Conservation (phyloP, 2,329 filamentous ascomycete species). For the Sporothrix sp. region DNA sequence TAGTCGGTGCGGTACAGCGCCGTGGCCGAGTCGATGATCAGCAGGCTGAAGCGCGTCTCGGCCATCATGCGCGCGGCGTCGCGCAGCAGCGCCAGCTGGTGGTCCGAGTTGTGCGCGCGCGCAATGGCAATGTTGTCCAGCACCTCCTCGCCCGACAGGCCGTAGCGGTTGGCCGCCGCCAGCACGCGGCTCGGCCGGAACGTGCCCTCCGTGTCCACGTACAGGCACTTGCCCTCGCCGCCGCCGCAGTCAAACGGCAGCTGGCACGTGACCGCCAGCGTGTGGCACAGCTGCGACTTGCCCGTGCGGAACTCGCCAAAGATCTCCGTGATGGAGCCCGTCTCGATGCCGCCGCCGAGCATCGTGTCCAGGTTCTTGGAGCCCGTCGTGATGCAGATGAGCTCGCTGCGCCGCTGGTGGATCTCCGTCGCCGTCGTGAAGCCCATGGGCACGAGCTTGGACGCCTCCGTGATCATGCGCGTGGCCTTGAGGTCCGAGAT, state of each 20-base stretch:
- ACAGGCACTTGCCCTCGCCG: constrained; percentile 94
- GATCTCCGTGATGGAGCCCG: constrained; percentile 93
- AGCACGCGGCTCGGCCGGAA: constrained; percentile 87
- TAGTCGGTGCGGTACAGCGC: constrained; percentile 95
- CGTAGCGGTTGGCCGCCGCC: constrained; percentile 87
- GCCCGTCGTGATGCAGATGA: constrained; percentile 96
- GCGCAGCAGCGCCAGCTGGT: constrained; percentile 88
- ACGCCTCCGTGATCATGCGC: constrained; percentile 84
- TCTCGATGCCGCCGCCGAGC: constrained; percentile 89
- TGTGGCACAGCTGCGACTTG: constrained; percentile 98
- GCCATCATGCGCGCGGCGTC: constrained; percentile 99
- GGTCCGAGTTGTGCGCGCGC: constrained; percentile 95
- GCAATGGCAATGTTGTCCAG: constrained; percentile 98
- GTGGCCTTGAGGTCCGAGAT: constrained; percentile 95
- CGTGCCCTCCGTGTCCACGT: constrained; percentile 97
- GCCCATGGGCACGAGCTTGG: constrained; percentile 95
- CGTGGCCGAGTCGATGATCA: constrained; percentile 93
- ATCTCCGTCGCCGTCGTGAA: constrained; percentile 99
- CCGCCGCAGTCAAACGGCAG: constrained; percentile 98
- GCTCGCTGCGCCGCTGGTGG: constrained; percentile 90
- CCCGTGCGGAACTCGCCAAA: constrained; percentile 97
- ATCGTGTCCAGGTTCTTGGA: constrained; percentile 96
- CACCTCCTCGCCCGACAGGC: constrained; percentile 91
- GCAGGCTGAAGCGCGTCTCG: constrained; percentile 90
- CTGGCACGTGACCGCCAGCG: constrained; percentile 95